phyloP scores from a whole-genome alignment of 148 eudicot species.

The Chenopodium berlandieri region DNA sequence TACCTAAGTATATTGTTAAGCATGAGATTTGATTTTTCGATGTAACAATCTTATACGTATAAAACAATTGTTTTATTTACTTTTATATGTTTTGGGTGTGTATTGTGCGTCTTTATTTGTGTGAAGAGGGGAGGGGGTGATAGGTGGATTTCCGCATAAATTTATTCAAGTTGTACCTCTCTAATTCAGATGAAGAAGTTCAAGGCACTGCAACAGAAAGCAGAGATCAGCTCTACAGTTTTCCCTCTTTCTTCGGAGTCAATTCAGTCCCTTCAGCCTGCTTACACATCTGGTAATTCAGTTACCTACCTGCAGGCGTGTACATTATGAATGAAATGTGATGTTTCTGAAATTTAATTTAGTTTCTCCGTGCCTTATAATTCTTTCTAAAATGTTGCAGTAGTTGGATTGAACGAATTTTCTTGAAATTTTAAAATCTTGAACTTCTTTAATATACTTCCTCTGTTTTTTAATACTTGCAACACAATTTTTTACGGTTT shows the following conservation, averaged over 20 bases:
- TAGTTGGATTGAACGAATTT: background rate
- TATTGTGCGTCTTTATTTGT: too few relatives aligned
- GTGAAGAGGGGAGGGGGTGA: too few relatives aligned
- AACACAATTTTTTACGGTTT: too few relatives aligned
- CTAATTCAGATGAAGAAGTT: conserved; percentile 63
- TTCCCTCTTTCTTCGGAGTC: conserved; percentile 62
- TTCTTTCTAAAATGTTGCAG: background rate
- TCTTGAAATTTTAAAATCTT: background rate
- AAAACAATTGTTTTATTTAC: too few relatives aligned
- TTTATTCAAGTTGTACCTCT: background rate
- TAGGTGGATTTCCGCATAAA: background rate
- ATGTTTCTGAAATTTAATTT: background rate
- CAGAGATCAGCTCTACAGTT: conserved; percentile 48
- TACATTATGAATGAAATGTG: background rate
- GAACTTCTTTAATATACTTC: too few relatives aligned
- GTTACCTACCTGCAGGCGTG: background rate
- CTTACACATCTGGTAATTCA: conserved; percentile 57
- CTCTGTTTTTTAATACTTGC: too few relatives aligned
- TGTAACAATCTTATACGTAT: too few relatives aligned
- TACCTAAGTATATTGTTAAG: background rate
- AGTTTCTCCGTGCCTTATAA: background rate
- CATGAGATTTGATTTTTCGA: background rate
- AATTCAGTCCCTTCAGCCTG: conserved; percentile 52
- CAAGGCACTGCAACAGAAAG: conserved; percentile 64
- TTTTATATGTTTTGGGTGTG: too few relatives aligned